Conservation (phyloP, 768 basidiomycete genomes). For the Pleurotus giganteus region DNA sequence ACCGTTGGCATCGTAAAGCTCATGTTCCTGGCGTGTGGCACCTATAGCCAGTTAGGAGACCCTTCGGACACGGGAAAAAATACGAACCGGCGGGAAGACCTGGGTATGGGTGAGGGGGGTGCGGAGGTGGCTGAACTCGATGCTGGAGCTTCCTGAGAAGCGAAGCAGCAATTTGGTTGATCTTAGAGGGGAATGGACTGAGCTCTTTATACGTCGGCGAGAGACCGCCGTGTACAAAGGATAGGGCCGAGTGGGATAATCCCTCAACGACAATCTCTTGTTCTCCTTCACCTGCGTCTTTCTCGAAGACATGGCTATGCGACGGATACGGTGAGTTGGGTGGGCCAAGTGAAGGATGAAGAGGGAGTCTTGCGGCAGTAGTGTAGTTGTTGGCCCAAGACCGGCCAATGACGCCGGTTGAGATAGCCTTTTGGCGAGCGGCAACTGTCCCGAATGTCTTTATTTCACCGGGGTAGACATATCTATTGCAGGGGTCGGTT, state of each 20-base stretch:
- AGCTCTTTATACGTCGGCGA: slow-evolving; percentile 73
- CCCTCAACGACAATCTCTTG: slow-evolving; percentile 3
- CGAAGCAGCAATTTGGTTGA: slow-evolving; percentile 72
- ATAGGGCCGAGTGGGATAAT: slow-evolving; percentile 77
- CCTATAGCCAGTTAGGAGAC: slow-evolving; percentile 29
- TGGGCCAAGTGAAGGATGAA: slow-evolving; percentile 67
- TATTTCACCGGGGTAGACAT: slow-evolving; percentile 81
- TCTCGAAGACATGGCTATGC: not conserved
- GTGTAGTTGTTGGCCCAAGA: slow-evolving; percentile 88
- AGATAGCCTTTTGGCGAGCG: slow-evolving; percentile 70
- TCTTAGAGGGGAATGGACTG: slow-evolving; percentile 77
- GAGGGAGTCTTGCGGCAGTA: slow-evolving; percentile 74
- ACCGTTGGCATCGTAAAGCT: slow-evolving; percentile 74
- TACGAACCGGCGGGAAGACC: slow-evolving; percentile 57
- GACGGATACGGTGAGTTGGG: slow-evolving; percentile 62
- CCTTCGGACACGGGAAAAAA: not conserved
- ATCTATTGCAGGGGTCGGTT: slow-evolving; percentile 43
- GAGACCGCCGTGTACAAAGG: slow-evolving; percentile 93
- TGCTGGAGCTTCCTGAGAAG: slow-evolving; percentile 71
- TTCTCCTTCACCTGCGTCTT: slow-evolving; percentile 35
- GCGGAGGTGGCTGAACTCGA: slow-evolving; percentile 67
- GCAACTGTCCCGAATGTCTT: slow-evolving; percentile 74
- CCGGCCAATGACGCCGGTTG: slow-evolving; percentile 73
- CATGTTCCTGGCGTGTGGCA: slow-evolving; percentile 63
- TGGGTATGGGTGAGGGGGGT: slow-evolving; percentile 76